Percentiles rank a stretch among this genome's conserved stretches.
These are phyloP conservation scores for Tarenaya hassleriana DNA, from an alignment of 345 rosid genomes.

Conservation along the genomic window DNA sequence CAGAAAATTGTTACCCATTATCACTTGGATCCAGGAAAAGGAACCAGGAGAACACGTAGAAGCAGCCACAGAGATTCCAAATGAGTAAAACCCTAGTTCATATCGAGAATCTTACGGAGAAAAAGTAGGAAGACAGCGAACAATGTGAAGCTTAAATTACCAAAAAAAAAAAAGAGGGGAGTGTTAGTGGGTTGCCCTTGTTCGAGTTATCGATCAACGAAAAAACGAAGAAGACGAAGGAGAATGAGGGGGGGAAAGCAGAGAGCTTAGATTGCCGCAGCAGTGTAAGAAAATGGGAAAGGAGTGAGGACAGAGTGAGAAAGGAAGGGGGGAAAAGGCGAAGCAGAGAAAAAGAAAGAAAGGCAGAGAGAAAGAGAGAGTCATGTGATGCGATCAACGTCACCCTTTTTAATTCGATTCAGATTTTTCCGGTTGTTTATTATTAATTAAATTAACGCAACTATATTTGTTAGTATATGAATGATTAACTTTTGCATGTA, in stretches of 20 bases:
- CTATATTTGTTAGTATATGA: too few relatives aligned
- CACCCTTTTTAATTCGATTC: constrained; percentile 1
- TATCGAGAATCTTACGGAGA: constrained; percentile 8
- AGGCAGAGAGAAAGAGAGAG: constrained; percentile 12
- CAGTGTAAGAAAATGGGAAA: constrained; percentile 24
- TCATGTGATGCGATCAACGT: constrained; percentile 28
- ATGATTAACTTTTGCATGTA: too few relatives aligned
- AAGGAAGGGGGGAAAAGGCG: constrained; percentile 11
- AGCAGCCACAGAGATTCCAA: neutral
- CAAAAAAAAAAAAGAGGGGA: too few relatives aligned
- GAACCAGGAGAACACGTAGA: constrained; percentile 17
- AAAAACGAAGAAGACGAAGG: neutral
- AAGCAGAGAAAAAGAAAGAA: neutral
- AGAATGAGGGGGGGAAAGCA: neutral
- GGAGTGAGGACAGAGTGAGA: constrained; percentile 15
- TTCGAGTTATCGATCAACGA: constrained; percentile 10
- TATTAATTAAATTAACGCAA: constrained; percentile 15
- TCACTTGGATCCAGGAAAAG: constrained; percentile 4
- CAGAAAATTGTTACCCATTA: constrained; percentile 51
- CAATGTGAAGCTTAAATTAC: constrained; percentile 20
- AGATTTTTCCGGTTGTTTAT: constrained; percentile 23
- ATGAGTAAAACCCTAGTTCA: constrained; percentile 22
- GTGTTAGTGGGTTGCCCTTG: constrained; percentile 5
- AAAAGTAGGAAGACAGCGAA: constrained; percentile 12
- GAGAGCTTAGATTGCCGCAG: constrained; percentile 21